Conservation (phyloP, 495 filamentous ascomycete species). For the Aspergillus bridgeri region DNA sequence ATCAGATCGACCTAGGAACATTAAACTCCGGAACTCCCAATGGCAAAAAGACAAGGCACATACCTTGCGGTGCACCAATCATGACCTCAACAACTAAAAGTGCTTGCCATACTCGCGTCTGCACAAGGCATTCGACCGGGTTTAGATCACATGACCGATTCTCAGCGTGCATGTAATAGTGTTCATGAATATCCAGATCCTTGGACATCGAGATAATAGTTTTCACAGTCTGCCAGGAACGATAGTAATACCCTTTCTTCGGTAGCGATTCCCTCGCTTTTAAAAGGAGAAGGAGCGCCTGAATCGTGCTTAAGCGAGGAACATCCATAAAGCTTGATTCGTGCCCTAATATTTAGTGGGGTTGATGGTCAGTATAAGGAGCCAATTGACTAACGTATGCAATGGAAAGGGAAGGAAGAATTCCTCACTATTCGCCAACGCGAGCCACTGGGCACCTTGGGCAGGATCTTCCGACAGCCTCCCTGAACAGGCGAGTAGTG, state of each 20-base stretch:
- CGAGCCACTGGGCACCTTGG: conserved; percentile 91
- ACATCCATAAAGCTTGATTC: conserved; percentile 96
- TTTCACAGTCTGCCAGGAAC: conserved; percentile 97
- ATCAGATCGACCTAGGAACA: conserved; percentile 68
- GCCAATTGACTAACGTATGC: neutral
- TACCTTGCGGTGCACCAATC: conserved; percentile 94
- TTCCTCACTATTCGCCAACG: conserved; percentile 79
- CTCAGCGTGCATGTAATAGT: conserved; percentile 70
- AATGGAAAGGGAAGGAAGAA: neutral
- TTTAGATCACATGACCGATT: conserved; percentile 65
- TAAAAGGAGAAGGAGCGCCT: conserved; percentile 80
- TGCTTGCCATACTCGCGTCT: conserved; percentile 87
- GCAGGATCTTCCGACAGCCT: conserved; percentile 77
- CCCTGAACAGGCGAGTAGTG: conserved; percentile 91
- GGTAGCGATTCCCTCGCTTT: conserved; percentile 91
- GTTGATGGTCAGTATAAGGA: neutral
- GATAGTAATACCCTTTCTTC: conserved; percentile 92
- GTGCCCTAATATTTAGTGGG: conserved; percentile 59
- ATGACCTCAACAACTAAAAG: conserved; percentile 86
- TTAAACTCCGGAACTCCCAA: conserved; percentile 19
- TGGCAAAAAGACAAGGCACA: conserved; percentile 10
- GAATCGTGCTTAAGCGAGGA: conserved; percentile 87
- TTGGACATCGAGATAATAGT: conserved; percentile 89
- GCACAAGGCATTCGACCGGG: conserved; percentile 72
- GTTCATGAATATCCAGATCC: conserved; percentile 87